phyloP scores from a whole-genome alignment of 768 basidiomycete species.

The Nidularia pulvinata region DNA sequence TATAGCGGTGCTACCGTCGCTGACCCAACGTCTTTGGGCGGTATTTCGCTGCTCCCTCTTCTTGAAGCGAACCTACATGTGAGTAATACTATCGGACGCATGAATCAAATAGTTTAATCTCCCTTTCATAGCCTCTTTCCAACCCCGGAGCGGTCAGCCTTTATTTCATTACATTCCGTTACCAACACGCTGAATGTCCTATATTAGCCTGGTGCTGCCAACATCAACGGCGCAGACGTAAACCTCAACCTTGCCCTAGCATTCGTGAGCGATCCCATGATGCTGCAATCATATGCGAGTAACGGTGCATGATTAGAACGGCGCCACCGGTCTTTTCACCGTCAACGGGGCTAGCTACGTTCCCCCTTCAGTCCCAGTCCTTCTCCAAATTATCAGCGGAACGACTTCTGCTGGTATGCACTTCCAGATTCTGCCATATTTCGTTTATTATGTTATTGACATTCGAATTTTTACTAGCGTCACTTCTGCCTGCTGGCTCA shows the following conservation, averaged over 20 bases:
- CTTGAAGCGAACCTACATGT: constrained; percentile 32
- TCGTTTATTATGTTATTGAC: constrained; percentile 33
- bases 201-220: constrained; percentile 24
- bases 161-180: background rate
- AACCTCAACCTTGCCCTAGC: constrained; percentile 16
- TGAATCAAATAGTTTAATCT: no score
- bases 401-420: constrained; percentile 16
- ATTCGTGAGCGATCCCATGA: background rate
- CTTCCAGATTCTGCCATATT: constrained; percentile 16
- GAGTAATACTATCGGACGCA: background rate
- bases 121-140: constrained; percentile 11
- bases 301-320: background rate
- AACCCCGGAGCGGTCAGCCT: constrained; percentile 12
- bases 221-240: constrained; percentile 38
- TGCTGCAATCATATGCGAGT: background rate
- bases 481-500: constrained; percentile 35
- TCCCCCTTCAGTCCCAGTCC: constrained; percentile 37
- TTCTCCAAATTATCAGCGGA: constrained; percentile 46
- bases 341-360: constrained; percentile 30
- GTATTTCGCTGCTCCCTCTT: constrained; percentile 15
- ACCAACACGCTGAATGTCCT: background rate
- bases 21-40: constrained; percentile 35
- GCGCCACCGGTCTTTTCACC: constrained; percentile 12
- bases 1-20: constrained; percentile 38
- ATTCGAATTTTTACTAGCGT: constrained; percentile 13